Evolutionary conservation across 2,329 filamentous ascomycete genomes (phyloP), one percentile per base, ranked within the genome.

Genomic region (Stachybotrys elegans): DNA sequence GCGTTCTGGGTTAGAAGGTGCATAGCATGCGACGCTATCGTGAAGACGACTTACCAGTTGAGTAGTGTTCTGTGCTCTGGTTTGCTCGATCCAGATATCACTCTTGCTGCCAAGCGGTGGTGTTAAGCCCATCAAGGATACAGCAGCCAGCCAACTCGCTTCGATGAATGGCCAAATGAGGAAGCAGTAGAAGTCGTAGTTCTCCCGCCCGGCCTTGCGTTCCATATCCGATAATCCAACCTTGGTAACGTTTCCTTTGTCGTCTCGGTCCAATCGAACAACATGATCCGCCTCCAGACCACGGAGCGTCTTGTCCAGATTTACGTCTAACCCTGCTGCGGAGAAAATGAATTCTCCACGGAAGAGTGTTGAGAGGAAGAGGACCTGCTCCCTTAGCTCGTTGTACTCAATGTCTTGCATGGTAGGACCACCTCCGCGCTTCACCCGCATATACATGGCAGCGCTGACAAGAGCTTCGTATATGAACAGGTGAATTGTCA

Each of bases 101-200:
- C 73, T 73, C n/a, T 73, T 69, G 47, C 75, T 63, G 1, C 59
- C 68, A 1, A 65, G 58, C 4, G 88, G 89, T 2, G 91, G 90
- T 0, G 88, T 85, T 13, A 97, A 75, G 36, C 92, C 91, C 71
- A 95, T 84, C 1, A 97, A 72, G 0, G 87, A 89, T 1, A 97
- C 85, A 0, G 90, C 86, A 11, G 89, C 91, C 2, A 98, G 77
- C 93, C 93, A 98, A 42, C 80, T 85, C 0, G 91, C 86, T 65
- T 98, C 93, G 52, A 97, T 91, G 55, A 98, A 98, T 0, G 93
- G 93, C 93, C 93, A 98, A 50, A 98, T 89, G 17, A 98, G 70
- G 73, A 97, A 98, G 68, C 92, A 97, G 68, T 97, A 97, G 66
- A 98, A 98, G 60, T 98, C 93, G 57, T 87, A 98, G 57, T 96